phyloP scores from a whole-genome alignment of 2,329 filamentous ascomycete genomes.

The Apiospora saccharicola region DNA sequence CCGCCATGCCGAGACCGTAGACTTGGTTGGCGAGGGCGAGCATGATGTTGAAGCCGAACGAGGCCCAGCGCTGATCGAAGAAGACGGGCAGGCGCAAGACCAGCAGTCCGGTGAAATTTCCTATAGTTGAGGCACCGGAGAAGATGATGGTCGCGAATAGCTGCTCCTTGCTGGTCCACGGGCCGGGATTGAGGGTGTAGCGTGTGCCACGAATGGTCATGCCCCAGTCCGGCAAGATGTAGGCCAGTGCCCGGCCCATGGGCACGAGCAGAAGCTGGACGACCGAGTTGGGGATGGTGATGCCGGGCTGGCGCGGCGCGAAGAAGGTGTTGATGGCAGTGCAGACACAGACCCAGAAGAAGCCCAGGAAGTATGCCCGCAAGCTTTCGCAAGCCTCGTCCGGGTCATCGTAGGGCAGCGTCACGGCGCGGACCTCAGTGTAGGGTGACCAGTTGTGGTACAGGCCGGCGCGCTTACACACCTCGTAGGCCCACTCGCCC shows the following conservation, averaged over 20 bases:
- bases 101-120: conserved; percentile 60
- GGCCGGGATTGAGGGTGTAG: conserved; percentile 43
- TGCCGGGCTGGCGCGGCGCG: conserved; percentile 62
- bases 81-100: conserved; percentile 56
- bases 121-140: conserved; percentile 58
- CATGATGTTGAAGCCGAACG: conserved; percentile 60
- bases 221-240: conserved; percentile 57
- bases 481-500: conserved; percentile 40
- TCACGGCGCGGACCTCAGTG: conserved; percentile 55
- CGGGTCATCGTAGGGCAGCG: conserved; percentile 49
- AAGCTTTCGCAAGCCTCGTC: conserved; percentile 53
- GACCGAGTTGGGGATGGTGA: conserved; percentile 61
- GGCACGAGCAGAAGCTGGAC: conserved; percentile 65
- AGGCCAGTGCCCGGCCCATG: conserved; percentile 59
- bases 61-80: conserved; percentile 59
- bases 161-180: conserved; percentile 67
- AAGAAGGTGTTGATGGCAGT: conserved; percentile 65
- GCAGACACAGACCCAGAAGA: conserved; percentile 57
- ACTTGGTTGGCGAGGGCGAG: conserved; percentile 39
- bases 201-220: conserved; percentile 52
- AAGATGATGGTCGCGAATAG: conserved; percentile 67
- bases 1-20: conserved; percentile 61
- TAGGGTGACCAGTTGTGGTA: conserved; percentile 65
- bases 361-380: conserved; percentile 60
- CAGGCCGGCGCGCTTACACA: conserved; percentile 50